Conservation (phyloP, 2,329 filamentous ascomycete species). For the Pseudogymnoascus sp. region DNA sequence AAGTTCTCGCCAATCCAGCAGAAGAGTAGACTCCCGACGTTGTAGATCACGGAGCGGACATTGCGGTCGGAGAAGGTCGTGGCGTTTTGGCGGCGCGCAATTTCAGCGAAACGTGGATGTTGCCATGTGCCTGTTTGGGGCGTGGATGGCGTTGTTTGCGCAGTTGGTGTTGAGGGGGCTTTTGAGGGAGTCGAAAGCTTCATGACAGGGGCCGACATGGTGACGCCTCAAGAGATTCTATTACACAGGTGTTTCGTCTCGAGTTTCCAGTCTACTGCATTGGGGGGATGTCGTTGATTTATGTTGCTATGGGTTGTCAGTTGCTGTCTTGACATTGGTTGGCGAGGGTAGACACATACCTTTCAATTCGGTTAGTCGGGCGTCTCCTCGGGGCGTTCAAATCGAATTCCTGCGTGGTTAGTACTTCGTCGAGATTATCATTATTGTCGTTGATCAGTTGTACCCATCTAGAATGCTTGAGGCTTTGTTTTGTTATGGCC, state of each 20-base stretch:
- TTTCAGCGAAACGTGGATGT: slow-evolving; percentile 82
- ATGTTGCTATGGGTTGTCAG: neutral
- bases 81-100: slow-evolving; percentile 69
- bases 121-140: slow-evolving; percentile 66
- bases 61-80: slow-evolving; percentile 73
- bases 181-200: slow-evolving; percentile 7
- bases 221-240: neutral
- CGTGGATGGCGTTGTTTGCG: slow-evolving; percentile 17
- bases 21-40: slow-evolving; percentile 45
- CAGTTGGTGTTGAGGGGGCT: slow-evolving; percentile 28
- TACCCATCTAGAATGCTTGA: neutral
- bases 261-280: neutral
- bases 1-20: slow-evolving; percentile 37
- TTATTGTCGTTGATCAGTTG: slow-evolving; percentile 4
- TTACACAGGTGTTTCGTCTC: neutral
- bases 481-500: slow-evolving; percentile 7
- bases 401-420: slow-evolving; percentile 4
- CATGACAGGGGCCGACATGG: neutral
- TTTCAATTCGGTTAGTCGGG: neutral
- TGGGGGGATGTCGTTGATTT: neutral
- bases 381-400: neutral
- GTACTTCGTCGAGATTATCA: slow-evolving; percentile 5
- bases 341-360: neutral
- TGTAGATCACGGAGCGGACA: slow-evolving; percentile 59
- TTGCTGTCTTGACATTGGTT: neutral